Evolutionary conservation across 2,329 filamentous ascomycete genomes (phyloP), one percentile per base, ranked within the genome.

Genomic region (Coniochaeta sp.): DNA sequence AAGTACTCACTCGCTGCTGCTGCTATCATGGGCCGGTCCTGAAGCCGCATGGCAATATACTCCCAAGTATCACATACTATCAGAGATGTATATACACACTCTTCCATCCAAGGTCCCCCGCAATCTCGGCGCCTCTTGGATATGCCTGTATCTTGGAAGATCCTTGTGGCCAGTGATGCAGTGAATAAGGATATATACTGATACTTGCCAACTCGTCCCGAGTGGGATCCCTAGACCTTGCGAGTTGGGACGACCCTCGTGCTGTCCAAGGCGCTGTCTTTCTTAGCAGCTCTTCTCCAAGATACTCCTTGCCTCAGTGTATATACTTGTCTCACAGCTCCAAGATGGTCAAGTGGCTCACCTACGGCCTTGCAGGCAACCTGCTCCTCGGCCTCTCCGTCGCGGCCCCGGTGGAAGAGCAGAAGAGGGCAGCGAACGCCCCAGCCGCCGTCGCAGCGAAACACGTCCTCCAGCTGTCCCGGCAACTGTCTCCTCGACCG

Each of bases 401-500:
- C 19, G 60, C 58, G 1, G 59, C 59, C 19, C 57, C 56, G n/a
- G 30, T 59, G 9, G 50, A 56, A 19, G 56, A 61, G 34, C 40
- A 59, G 4, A 60, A 60, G 22, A 52, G 47, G 16, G 47, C 42
- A 4, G 42, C 42, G 16, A 47, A 47, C 19, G n/a, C 47, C 26
- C 47, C 47, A 8, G 63, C 63, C 8, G 44, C 61, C 8, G 63
- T 61, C 2, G 55, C 60, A 17, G 44, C 55, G 28, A 17, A 59
- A 12, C 54, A 64, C 34, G 61, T 59, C 19, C 58, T 63, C 34
- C 52, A 44, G 7, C 61, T 64, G 22, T 22, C 52, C 12, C 30
- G 59, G 22, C 59, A 58, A 9, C 6, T 24, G 30, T 19, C 56
- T 19, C 14, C 36, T 34, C 26, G 24, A 22, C 22, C 16, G 24